phyloP scores from a whole-genome alignment of 2,329 filamentous ascomycete genomes.

The Biscogniauxia mediterranea region DNA sequence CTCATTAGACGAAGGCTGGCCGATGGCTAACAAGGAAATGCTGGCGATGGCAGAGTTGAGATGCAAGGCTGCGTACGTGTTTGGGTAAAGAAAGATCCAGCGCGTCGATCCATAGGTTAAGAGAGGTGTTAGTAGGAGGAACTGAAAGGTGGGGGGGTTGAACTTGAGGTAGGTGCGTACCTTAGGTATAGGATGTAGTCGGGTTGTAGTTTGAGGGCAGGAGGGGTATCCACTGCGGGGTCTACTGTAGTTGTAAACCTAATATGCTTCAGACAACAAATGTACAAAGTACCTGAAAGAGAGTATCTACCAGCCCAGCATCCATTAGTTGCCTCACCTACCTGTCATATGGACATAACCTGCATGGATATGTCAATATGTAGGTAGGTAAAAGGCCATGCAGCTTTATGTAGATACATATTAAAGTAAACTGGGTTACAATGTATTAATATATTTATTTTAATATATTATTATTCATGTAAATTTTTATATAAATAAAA shows the following conservation, averaged over 20 bases:
- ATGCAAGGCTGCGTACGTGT: background rate
- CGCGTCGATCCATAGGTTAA: background rate
- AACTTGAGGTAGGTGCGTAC: too few relatives aligned
- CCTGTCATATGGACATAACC: too few relatives aligned
- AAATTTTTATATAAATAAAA: too few relatives aligned
- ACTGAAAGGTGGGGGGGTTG: background rate
- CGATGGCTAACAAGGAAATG: background rate
- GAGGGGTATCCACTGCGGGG: background rate
- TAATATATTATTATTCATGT: too few relatives aligned
- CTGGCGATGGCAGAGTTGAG: background rate
- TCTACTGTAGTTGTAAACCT: background rate
- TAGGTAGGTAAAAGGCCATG: too few relatives aligned
- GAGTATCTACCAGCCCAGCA: too few relatives aligned
- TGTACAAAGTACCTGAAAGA: background rate
- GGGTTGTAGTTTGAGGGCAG: too few relatives aligned
- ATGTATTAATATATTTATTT: too few relatives aligned
- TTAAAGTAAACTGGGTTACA: too few relatives aligned
- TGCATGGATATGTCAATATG: background rate
- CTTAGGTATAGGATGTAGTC: too few relatives aligned
- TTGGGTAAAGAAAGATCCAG: background rate
- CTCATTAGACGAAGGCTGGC: conserved; percentile 7
- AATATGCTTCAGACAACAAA: background rate
- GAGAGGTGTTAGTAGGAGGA: background rate
- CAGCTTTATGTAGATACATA: background rate
- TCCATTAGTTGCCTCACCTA: too few relatives aligned